A percentile compares a stretch with the other conserved stretches of the same genome.
These are phyloP conservation scores for Syzygium aqueum DNA, from an alignment of 345 rosid species.

Conservation along the genomic window DNA sequence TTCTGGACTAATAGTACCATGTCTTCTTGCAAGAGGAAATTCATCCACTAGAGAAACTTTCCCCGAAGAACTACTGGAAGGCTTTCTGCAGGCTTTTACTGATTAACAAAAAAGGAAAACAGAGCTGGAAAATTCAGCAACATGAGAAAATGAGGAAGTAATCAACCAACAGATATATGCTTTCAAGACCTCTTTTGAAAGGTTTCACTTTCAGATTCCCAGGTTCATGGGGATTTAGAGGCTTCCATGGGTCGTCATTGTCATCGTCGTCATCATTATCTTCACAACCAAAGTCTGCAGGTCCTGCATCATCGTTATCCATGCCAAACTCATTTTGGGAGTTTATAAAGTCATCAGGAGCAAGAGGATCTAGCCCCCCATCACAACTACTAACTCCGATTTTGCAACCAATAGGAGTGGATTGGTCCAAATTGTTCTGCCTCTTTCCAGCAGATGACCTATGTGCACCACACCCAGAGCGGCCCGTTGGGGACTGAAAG, in stretches of 20 bases:
- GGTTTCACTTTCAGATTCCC: conserved; percentile 88
- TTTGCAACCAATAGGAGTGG: conserved; percentile 28
- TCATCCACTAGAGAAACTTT: conserved; percentile 28
- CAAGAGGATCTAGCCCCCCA: conserved; percentile 17
- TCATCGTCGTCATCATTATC: conserved; percentile 56
- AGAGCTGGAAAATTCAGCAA: neutral
- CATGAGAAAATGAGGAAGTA: neutral
- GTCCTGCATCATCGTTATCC: conserved; percentile 38
- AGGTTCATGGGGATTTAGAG: conserved; percentile 84
- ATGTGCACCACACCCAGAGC: conserved; percentile 51
- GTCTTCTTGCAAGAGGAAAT: conserved; percentile 75
- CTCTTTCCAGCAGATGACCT: conserved; percentile 56
- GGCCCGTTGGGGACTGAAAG: conserved; percentile 47
- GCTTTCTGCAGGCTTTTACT: conserved; percentile 62
- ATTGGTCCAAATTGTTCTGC: conserved; percentile 22
- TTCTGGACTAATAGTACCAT: conserved; percentile 70
- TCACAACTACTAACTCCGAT: conserved; percentile 26
- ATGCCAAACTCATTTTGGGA: conserved; percentile 31
- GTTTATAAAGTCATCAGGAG: conserved; percentile 24
- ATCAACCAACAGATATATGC: neutral
- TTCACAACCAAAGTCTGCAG: conserved; percentile 13
- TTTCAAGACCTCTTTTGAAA: conserved; percentile 59
- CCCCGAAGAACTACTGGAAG: conserved; percentile 17
- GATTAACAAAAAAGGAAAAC: conserved; percentile 13
- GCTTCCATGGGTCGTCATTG: conserved; percentile 86